phyloP scores from a whole-genome alignment of 1,139 yeast genomes.

The Meyerozyma elateridarum region DNA sequence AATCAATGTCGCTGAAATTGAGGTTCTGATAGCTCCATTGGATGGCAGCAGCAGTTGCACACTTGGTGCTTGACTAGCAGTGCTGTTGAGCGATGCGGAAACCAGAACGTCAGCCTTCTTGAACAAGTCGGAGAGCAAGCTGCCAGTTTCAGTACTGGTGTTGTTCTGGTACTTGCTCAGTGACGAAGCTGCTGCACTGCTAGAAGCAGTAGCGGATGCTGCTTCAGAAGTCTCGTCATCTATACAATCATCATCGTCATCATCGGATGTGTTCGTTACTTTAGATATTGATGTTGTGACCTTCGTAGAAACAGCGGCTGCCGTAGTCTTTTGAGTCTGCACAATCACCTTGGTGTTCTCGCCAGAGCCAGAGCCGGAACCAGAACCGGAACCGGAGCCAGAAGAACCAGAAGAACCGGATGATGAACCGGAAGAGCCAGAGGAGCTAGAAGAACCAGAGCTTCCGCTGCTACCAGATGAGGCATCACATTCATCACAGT shows the following conservation, averaged over 20 bases:
- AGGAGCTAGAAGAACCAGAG: not conserved
- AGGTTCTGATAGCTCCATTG: not conserved
- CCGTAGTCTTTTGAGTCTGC: not conserved
- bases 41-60: not conserved
- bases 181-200: constrained; percentile 1
- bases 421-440: not conserved
- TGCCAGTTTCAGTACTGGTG: constrained; percentile 3
- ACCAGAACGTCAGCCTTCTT: constrained; percentile 1
- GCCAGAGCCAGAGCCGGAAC: constrained; percentile 3
- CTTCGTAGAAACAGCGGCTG: not conserved
- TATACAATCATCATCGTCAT: not conserved
- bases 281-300: not conserved
- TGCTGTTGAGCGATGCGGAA: not conserved
- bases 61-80: not conserved
- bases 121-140: constrained; percentile 2
- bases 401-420: constrained; percentile 2
- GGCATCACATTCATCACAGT: constrained; percentile 2
- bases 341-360: not conserved
- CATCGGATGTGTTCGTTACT: not conserved
- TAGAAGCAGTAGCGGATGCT: not conserved
- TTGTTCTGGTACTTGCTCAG: constrained; percentile 1
- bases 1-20: not conserved
- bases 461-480: not conserved
- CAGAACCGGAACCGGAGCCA: constrained; percentile 1
- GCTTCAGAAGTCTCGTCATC: constrained; percentile 1